A percentile compares a stretch with the other conserved stretches of the same genome.
These are phyloP conservation scores for Zarea fungicola DNA, from an alignment of 2,329 filamentous ascomycete genomes.

Conservation along the genomic window DNA sequence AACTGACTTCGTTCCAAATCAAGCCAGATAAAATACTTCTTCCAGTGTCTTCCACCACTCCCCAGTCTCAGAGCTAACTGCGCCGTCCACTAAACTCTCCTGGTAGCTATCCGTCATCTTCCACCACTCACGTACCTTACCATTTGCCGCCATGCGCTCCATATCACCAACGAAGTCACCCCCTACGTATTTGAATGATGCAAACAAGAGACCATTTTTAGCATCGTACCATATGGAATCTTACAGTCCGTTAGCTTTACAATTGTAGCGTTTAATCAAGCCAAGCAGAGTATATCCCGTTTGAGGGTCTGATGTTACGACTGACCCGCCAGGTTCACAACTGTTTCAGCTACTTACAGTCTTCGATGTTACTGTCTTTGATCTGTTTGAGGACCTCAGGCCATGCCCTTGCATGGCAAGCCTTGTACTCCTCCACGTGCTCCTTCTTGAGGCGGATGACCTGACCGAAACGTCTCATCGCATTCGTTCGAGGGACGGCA, in stretches of 20 bases:
- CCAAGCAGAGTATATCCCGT: no score
- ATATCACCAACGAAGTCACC: slow-evolving; percentile 69
- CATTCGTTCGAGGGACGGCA: slow-evolving; percentile 28
- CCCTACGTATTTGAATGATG: slow-evolving; percentile 74
- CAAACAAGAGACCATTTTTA: slow-evolving; percentile 59
- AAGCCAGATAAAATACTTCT: slow-evolving; percentile 62
- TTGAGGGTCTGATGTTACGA: not conserved
- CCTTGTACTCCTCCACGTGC: slow-evolving; percentile 63
- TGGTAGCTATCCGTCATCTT: slow-evolving; percentile 73
- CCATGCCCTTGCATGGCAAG: slow-evolving; percentile 69
- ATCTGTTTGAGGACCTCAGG: slow-evolving; percentile 73
- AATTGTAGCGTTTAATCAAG: no score
- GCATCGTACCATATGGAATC: slow-evolving; percentile 71
- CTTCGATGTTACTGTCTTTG: slow-evolving; percentile 66
- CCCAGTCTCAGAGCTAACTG: slow-evolving; percentile 52
- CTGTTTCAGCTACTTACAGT: slow-evolving; percentile 48
- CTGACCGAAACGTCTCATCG: slow-evolving; percentile 59
- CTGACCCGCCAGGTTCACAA: no score
- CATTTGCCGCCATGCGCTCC: slow-evolving; percentile 67
- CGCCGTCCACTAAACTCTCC: slow-evolving; percentile 56
- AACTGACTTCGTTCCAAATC: no score
- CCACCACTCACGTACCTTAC: slow-evolving; percentile 75
- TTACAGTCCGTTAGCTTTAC: no score
- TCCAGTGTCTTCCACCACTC: slow-evolving; percentile 66
- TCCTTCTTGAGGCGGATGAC: slow-evolving; percentile 68